A percentile compares a stretch with the other conserved stretches of the same genome.
Evolutionary conservation across 2,329 filamentous ascomycete genomes (phyloP).

Genomic region (Metarhizium robertsii): DNA sequence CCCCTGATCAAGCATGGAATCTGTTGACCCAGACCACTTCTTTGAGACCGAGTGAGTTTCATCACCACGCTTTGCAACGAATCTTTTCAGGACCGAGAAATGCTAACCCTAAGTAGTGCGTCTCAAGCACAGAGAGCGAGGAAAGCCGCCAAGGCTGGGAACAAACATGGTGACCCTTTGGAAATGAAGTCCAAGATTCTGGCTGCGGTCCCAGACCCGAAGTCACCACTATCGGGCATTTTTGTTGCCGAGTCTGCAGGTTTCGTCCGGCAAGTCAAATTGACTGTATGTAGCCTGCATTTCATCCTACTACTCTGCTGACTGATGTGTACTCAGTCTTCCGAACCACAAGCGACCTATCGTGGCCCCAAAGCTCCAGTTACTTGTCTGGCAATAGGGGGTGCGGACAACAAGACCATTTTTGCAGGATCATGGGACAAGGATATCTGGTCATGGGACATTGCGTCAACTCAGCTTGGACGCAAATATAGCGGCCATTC

Average conservation of each 20-base stretch:
- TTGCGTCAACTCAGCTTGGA: conserved; percentile 43
- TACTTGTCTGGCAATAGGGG: conserved; percentile 63
- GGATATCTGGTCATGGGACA: conserved; percentile 76
- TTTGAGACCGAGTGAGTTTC: conserved; percentile 78
- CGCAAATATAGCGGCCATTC: conserved; percentile 64
- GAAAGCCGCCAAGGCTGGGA: conserved; percentile 61
- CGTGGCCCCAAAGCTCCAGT: conserved; percentile 71
- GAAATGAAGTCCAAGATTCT: conserved; percentile 78
- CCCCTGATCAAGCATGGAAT: conserved; percentile 31
- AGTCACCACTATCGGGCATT: conserved; percentile 45
- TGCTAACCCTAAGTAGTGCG: conserved; percentile 28
- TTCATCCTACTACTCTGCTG: too few relatives aligned
- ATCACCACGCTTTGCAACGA: conserved; percentile 7
- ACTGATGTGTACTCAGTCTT: conserved; percentile 13
- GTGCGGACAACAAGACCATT: conserved; percentile 45
- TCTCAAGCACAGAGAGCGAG: conserved; percentile 40
- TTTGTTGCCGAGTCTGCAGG: conserved; percentile 87
- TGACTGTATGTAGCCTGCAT: conserved; percentile 6
- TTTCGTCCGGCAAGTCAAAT: conserved; percentile 55
- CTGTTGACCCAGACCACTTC: conserved; percentile 69
- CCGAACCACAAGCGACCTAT: conserved; percentile 38
- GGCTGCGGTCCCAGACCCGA: conserved; percentile 60
- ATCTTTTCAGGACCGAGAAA: background rate
- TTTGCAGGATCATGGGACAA: conserved; percentile 96
- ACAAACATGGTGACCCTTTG: conserved; percentile 76